These are phyloP conservation scores for Didymella keratinophila DNA, from an alignment of 2,329 filamentous ascomycete genomes.

Conservation along the genomic window DNA sequence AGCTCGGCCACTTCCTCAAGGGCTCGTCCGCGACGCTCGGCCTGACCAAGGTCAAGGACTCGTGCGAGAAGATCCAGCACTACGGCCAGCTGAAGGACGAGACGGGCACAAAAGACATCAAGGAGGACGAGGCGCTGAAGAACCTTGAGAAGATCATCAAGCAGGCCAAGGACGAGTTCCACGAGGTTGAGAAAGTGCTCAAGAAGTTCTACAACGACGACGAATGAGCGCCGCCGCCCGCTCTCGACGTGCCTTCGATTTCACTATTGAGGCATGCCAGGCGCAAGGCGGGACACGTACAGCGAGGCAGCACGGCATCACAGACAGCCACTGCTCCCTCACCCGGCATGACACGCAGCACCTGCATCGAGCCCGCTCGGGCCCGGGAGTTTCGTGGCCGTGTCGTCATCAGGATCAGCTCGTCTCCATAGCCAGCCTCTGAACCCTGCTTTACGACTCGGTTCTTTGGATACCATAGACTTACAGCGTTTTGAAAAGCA, in stretches of 20 bases:
- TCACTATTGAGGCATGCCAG: conserved; percentile 3
- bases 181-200: conserved; percentile 74
- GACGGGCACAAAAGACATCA: conserved; percentile 71
- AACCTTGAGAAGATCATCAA: conserved; percentile 74
- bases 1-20: conserved; percentile 94
- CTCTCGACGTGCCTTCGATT: conserved; percentile 8
- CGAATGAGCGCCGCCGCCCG: conserved; percentile 14
- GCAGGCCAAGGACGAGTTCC: conserved; percentile 78
- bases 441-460: conserved; percentile 15
- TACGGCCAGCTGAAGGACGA: conserved; percentile 84
- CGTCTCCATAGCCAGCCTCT: conserved; percentile 16
- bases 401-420: conserved; percentile 16
- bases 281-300: conserved; percentile 13
- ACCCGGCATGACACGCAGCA: conserved; percentile 3
- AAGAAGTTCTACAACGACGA: conserved; percentile 72
- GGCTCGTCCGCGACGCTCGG: conserved; percentile 95
- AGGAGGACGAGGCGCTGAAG: conserved; percentile 70
- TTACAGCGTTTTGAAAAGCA: conserved; percentile 24
- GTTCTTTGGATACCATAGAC: conserved; percentile 23
- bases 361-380: conserved; percentile 12
- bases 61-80: conserved; percentile 96
- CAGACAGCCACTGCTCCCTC: conserved; percentile 4
- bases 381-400: background rate
- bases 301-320: conserved; percentile 8
- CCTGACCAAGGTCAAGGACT: conserved; percentile 87